Conservation (phyloP, 192 early-diverging fungal species). For the Thamnidium elegans region DNA sequence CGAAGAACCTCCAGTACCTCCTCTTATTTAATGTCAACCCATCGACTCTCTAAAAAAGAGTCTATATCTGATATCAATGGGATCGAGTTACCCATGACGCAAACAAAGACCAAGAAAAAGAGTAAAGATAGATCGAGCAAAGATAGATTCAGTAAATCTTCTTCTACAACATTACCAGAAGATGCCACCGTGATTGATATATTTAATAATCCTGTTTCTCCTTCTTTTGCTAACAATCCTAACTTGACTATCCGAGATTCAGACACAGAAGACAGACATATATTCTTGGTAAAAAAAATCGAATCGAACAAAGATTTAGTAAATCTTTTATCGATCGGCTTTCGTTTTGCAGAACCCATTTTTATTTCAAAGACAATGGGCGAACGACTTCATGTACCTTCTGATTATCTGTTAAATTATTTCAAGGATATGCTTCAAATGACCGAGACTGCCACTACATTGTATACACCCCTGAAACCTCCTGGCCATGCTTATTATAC, state of each 20-base stretch:
- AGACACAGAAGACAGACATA: constrained; percentile 9
- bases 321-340: constrained; percentile 30
- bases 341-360: constrained; percentile 33
- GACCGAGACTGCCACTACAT: background rate
- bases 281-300: constrained; percentile 38
- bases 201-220: background rate
- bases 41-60: too few species aligned
- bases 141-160: background rate
- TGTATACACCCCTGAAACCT: background rate
- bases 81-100: too few species aligned
- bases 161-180: background rate
- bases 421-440: constrained; percentile 32
- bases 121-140: background rate
- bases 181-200: constrained; percentile 13
- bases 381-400: constrained; percentile 21
- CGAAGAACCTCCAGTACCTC: background rate
- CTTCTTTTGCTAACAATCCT: too few species aligned
- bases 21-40: background rate
- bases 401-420: constrained; percentile 29
- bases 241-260: background rate
- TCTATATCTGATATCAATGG: too few species aligned
- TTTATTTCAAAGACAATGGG: constrained; percentile 39
- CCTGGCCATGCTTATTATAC: background rate
- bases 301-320: constrained; percentile 7
- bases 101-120: too few species aligned